A percentile compares a stretch with the other conserved stretches of the same genome.
Evolutionary conservation across 352 stramenopile genomes (phyloP).

Genomic region (Nothophytophthora sp.): DNA sequence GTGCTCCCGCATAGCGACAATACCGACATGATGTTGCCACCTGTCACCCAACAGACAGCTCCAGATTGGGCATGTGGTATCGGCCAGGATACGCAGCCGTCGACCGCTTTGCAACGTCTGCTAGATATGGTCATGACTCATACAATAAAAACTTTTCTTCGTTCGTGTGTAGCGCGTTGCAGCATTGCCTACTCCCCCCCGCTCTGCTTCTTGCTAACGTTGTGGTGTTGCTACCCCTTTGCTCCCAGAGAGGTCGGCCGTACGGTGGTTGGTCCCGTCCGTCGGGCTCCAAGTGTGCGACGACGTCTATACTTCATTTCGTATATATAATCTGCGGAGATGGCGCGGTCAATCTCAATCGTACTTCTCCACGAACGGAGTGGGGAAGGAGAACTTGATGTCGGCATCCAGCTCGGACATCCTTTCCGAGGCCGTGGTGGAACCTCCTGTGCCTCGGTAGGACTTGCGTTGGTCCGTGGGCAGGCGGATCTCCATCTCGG

Average conservation of each 20-base stretch:
- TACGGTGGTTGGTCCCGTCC: constrained; percentile 6
- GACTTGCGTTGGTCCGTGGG: constrained; percentile 48
- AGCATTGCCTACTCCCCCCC: no score
- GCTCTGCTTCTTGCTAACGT: no score
- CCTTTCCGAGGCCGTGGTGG: constrained; percentile 50
- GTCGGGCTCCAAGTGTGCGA: constrained; percentile 11
- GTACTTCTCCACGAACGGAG: constrained; percentile 66
- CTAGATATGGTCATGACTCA: no score
- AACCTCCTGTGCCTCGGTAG: constrained; percentile 42
- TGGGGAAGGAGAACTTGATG: constrained; percentile 57
- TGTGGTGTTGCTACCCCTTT: constrained; percentile 16
- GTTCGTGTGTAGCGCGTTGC: no score
- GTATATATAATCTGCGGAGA: constrained; percentile 20
- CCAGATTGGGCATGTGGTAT: no score
- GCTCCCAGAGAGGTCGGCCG: constrained; percentile 16
- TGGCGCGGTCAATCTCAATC: constrained; percentile 33
- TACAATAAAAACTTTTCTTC: no score
- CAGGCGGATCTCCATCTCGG: constrained; percentile 79
- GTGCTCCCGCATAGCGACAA: no score
- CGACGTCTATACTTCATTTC: constrained; percentile 32
- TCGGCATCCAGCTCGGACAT: constrained; percentile 41
- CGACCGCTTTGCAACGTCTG: no score
- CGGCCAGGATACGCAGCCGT: no score
- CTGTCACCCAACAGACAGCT: no score
- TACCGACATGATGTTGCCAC: no score